A percentile compares a stretch with the other conserved stretches of the same genome.
Evolutionary conservation across 768 basidiomycete genomes (phyloP).

Genomic region (Suillus weaverae): DNA sequence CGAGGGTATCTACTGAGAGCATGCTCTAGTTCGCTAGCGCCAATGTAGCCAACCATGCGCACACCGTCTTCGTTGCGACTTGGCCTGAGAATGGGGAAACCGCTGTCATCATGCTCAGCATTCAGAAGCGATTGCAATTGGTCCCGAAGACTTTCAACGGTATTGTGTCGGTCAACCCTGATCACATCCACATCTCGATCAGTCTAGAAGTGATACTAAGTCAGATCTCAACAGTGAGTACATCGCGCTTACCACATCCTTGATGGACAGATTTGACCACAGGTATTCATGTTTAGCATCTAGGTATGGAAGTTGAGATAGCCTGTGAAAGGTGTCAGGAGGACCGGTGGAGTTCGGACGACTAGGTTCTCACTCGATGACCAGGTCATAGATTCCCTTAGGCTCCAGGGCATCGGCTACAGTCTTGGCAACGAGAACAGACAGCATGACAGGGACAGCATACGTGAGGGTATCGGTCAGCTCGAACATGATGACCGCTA

Average conservation of each 20-base stretch:
- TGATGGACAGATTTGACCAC: conserved; percentile 77
- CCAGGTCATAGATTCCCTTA: conserved; percentile 96
- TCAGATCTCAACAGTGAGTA: not conserved
- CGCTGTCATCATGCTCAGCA: conserved; percentile 70
- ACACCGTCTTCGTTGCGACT: conserved; percentile 44
- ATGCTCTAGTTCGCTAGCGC: conserved; percentile 91
- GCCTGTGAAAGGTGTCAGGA: conserved; percentile 33
- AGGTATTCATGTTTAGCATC: conserved; percentile 88
- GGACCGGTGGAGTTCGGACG: not conserved
- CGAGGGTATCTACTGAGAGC: conserved; percentile 64
- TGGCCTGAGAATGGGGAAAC: conserved; percentile 80
- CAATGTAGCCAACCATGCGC: conserved; percentile 87
- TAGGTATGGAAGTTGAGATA: conserved; percentile 88
- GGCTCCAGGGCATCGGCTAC: conserved; percentile 44
- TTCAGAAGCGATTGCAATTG: conserved; percentile 60
- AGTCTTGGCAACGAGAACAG: conserved; percentile 64
- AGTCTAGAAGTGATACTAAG: conserved; percentile 43
- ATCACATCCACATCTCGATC: conserved; percentile 70
- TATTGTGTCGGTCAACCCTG: conserved; percentile 69
- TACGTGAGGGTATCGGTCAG: conserved; percentile 92
- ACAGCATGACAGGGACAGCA: conserved; percentile 85
- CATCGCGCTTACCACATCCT: conserved; percentile 64
- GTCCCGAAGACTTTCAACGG: conserved; percentile 71
- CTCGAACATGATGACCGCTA: conserved; percentile 97
- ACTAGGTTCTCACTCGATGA: conserved; percentile 64